These are phyloP conservation scores for Penicillium atrosanguineum DNA, from an alignment of 495 filamentous ascomycete genomes.

Conservation along the genomic window DNA sequence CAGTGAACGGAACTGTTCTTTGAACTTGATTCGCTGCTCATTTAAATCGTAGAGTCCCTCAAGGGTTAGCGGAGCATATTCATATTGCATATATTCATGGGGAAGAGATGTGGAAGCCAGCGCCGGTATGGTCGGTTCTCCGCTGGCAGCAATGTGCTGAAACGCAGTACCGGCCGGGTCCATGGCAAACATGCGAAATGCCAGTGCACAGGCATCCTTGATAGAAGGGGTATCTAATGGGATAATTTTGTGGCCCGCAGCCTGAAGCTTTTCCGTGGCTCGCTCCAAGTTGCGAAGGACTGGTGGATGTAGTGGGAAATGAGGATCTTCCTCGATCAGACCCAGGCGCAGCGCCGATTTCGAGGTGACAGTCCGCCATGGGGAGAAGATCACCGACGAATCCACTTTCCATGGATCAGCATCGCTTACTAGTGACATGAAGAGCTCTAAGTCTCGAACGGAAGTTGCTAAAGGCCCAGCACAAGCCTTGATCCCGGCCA, in stretches of 20 bases:
- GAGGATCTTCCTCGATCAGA: constrained; percentile 11
- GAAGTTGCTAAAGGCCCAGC: constrained; percentile 56
- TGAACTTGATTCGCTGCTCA: constrained; percentile 7
- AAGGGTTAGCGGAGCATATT: constrained; percentile 11
- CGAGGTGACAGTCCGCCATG: constrained; percentile 8
- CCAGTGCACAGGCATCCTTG: constrained; percentile 6
- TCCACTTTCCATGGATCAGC: constrained; percentile 7
- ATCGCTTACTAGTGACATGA: constrained; percentile 22
- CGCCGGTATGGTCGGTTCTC: constrained; percentile 22
- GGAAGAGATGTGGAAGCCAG: constrained; percentile 14
- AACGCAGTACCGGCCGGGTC: constrained; percentile 17
- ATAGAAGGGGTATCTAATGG: constrained; percentile 10
- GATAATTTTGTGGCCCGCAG: constrained; percentile 15
- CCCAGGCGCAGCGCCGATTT: constrained; percentile 11
- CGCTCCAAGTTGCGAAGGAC: constrained; percentile 11
- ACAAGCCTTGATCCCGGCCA: constrained; percentile 13
- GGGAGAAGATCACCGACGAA: constrained; percentile 11
- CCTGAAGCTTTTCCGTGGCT: constrained; percentile 3
- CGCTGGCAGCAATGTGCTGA: constrained; percentile 20
- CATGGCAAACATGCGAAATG: constrained; percentile 23
- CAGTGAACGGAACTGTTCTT: constrained; percentile 13
- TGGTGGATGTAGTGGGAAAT: constrained; percentile 21
- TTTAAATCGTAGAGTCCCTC: constrained; percentile 16
- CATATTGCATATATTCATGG: constrained; percentile 10
- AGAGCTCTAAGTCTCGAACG: constrained; percentile 53